These are phyloP conservation scores for Gracilaria gracilis DNA, from an alignment of 23 red algal species.

Conservation along the genomic window DNA sequence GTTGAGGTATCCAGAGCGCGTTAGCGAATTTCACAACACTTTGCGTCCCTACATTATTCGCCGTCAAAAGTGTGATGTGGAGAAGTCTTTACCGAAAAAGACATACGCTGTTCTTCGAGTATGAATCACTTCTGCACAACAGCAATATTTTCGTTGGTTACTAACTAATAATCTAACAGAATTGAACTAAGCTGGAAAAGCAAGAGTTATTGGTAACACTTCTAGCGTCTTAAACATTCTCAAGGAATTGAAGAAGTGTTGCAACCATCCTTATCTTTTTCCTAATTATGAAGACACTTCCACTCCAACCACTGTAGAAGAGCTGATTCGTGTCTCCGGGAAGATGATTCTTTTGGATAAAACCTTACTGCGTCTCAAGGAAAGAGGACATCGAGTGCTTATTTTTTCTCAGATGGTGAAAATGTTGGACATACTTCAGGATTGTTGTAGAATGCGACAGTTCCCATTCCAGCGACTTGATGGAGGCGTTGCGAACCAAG, in stretches of 20 bases:
- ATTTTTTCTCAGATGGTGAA: constrained; percentile 97
- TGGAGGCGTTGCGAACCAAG: constrained; percentile 81
- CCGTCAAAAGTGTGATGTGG: constrained; percentile 90
- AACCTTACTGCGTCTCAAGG: too few species aligned
- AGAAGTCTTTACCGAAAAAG: constrained; percentile 92
- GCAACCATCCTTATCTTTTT: constrained; percentile 96
- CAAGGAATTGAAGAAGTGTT: constrained; percentile 95
- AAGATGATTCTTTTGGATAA: too few species aligned
- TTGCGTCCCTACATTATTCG: constrained; percentile 91
- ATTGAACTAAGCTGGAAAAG: constrained; percentile 78
- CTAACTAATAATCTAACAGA: constrained; percentile 91
- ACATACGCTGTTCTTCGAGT: constrained; percentile 92
- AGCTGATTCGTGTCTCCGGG: too few species aligned
- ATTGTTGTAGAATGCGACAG: constrained; percentile 91
- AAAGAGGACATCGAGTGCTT: constrained; percentile 87
- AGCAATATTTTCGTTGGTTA: constrained; percentile 94
- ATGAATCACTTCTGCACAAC: constrained; percentile 84
- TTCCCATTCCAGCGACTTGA: constrained; percentile 92
- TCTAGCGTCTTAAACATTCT: constrained; percentile 81
- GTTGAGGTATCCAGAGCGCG: constrained; percentile 79
- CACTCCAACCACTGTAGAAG: too few species aligned
- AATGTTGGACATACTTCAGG: constrained; percentile 95
- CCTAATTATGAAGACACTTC: too few species aligned
- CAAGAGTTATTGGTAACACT: constrained; percentile 63
- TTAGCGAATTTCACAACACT: constrained; percentile 76